Conservation (phyloP, 305 asterid genomes). For the Caryopteris hybrid region DNA sequence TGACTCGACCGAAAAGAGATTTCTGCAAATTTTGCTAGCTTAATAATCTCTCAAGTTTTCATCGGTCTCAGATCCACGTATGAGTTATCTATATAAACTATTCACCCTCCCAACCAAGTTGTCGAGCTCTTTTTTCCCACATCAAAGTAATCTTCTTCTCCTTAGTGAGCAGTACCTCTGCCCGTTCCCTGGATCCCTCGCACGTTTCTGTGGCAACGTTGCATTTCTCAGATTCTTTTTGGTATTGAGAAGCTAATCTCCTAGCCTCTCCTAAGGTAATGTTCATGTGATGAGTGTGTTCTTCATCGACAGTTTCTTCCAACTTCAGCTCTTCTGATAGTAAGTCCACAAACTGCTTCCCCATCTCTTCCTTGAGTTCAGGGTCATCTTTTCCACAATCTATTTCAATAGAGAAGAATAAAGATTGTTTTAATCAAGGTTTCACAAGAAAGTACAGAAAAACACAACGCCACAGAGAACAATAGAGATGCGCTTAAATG, state of each 20-base stretch:
- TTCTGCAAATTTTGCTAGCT: constrained; percentile 20
- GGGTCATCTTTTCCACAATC: constrained; percentile 98
- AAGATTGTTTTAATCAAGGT: neutral
- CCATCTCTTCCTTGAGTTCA: constrained; percentile 94
- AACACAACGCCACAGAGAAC: no score
- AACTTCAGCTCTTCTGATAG: constrained; percentile 83
- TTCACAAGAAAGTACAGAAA: neutral
- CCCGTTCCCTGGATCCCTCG: constrained; percentile 81
- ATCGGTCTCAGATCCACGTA: constrained; percentile 10
- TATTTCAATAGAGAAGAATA: constrained; percentile 17
- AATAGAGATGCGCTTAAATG: neutral
- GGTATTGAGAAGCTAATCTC: constrained; percentile 78
- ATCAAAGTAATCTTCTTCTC: constrained; percentile 65
- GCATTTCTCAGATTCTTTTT: constrained; percentile 90
- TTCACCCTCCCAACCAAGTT: constrained; percentile 52
- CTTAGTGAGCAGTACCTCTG: constrained; percentile 53
- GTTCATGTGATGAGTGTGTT: constrained; percentile 78
- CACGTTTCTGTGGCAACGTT: constrained; percentile 88
- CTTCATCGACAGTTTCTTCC: constrained; percentile 67
- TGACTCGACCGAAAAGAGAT: constrained; percentile 4
- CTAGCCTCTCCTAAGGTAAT: constrained; percentile 75
- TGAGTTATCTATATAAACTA: constrained; percentile 2
- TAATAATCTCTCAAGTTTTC: constrained; percentile 10
- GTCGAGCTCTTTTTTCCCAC: constrained; percentile 78
- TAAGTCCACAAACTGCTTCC: constrained; percentile 81